Evolutionary conservation across 2,329 filamentous ascomycete species (phyloP).

Genomic region (Apiospora pterosperma): DNA sequence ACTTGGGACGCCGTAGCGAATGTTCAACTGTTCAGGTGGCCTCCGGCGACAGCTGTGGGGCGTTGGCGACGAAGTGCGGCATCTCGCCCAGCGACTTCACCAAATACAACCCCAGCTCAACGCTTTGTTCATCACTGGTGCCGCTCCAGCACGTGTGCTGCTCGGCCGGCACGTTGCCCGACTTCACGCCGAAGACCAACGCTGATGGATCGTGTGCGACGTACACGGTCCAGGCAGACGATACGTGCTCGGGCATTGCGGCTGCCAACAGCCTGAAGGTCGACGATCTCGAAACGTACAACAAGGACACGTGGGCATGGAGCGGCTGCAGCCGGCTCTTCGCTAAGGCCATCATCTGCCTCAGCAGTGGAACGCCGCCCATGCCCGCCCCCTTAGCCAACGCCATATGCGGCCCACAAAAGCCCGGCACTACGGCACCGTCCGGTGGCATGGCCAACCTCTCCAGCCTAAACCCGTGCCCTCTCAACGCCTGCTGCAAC

Average conservation of each 20-base stretch:
- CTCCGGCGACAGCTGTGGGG: too few species aligned
- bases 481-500: constrained; percentile 5
- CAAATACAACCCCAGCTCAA: too few species aligned
- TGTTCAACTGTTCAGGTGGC: too few species aligned
- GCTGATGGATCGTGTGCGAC: constrained; percentile 13
- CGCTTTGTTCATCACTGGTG: too few species aligned
- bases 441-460: neutral
- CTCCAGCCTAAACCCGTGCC: constrained; percentile 17
- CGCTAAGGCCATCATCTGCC: constrained; percentile 25
- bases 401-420: constrained; percentile 29
- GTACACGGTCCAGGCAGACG: constrained; percentile 8
- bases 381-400: constrained; percentile 30
- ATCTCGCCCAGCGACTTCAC: too few species aligned
- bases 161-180: too few species aligned
- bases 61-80: too few species aligned
- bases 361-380: constrained; percentile 30
- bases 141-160: too few species aligned
- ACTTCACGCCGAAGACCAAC: constrained; percentile 11
- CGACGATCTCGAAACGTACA: constrained; percentile 29
- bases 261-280: constrained; percentile 12
- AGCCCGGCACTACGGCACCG: neutral
- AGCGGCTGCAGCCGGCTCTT: neutral
- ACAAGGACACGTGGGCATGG: constrained; percentile 31
- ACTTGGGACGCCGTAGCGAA: too few species aligned
- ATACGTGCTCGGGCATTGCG: neutral